These are phyloP conservation scores for Leishmania arabica DNA, from an alignment of 208 protist genomes.

Conservation along the genomic window DNA sequence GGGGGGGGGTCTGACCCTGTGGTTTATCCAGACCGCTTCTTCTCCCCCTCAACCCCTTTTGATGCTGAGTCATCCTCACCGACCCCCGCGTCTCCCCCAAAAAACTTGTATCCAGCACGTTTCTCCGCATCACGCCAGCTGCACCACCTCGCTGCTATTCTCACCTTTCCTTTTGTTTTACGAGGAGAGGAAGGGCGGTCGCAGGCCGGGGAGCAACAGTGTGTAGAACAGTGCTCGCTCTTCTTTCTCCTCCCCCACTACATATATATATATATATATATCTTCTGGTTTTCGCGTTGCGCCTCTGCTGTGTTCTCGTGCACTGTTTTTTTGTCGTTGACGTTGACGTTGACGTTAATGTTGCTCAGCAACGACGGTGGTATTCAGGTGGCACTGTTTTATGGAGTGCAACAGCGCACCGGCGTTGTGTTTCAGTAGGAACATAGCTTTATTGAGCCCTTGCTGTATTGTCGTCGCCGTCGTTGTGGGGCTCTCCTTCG, in stretches of 20 bases:
- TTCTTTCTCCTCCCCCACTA: not conserved
- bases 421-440: not conserved
- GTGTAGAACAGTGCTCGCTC: too few relatives aligned
- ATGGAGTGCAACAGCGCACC: not conserved
- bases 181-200: too few relatives aligned
- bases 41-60: not conserved
- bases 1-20: not conserved
- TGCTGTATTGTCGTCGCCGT: not conserved
- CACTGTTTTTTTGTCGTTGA: not conserved
- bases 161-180: not conserved
- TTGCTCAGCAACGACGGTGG: not conserved
- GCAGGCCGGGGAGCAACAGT: not conserved
- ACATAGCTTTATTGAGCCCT: not conserved
- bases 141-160: not conserved
- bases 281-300: not conserved
- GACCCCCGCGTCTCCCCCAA: too few relatives aligned
- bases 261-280: too few relatives aligned
- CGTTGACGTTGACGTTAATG: not conserved
- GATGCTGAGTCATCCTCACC: not conserved
- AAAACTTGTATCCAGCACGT: not conserved
- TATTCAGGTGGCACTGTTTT: not conserved
- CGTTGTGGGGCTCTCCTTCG: not conserved
- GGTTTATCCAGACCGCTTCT: not conserved
- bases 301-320: not conserved
- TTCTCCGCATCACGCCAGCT: not conserved